phyloP scores from a whole-genome alignment of 2,329 filamentous ascomycete genomes.

The Paramyrothecium roridum region DNA sequence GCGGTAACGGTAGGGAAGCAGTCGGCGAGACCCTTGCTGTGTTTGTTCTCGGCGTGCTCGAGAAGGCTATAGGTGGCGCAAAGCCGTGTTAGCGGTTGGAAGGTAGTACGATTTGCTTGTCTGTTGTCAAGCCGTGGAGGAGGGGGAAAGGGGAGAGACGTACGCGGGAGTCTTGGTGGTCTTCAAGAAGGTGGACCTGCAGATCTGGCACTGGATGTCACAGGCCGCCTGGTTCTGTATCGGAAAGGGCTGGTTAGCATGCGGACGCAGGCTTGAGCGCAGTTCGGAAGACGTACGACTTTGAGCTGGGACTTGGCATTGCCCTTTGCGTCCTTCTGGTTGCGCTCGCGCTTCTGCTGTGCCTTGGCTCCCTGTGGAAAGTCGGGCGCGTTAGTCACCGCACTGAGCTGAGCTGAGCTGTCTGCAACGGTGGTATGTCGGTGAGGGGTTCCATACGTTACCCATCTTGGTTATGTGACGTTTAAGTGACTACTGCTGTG shows the following conservation, averaged over 20 bases:
- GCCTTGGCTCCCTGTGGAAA: constrained; percentile 58
- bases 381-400: constrained; percentile 13
- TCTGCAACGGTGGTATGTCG: not conserved
- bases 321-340: constrained; percentile 51
- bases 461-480: constrained; percentile 24
- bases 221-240: constrained; percentile 68
- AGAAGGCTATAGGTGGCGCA: constrained; percentile 49
- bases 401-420: not conserved
- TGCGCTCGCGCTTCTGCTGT: constrained; percentile 70
- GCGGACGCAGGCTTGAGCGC: not conserved
- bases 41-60: constrained; percentile 73
- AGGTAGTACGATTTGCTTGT: not conserved
- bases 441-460: constrained; percentile 25
- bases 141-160: constrained; percentile 23
- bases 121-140: not conserved
- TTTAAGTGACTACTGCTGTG: not conserved
- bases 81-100: constrained; percentile 2
- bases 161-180: constrained; percentile 71
- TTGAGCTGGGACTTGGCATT: constrained; percentile 67
- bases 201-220: constrained; percentile 73
- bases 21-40: constrained; percentile 67
- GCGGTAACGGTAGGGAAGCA: constrained; percentile 60
- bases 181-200: constrained; percentile 77
- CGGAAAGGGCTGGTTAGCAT: constrained; percentile 9
- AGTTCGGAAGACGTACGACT: constrained; percentile 44